Base-by-base conservation (phyloP, 2,329 filamentous ascomycete genomes). In the Cercospora sojina region DNA sequence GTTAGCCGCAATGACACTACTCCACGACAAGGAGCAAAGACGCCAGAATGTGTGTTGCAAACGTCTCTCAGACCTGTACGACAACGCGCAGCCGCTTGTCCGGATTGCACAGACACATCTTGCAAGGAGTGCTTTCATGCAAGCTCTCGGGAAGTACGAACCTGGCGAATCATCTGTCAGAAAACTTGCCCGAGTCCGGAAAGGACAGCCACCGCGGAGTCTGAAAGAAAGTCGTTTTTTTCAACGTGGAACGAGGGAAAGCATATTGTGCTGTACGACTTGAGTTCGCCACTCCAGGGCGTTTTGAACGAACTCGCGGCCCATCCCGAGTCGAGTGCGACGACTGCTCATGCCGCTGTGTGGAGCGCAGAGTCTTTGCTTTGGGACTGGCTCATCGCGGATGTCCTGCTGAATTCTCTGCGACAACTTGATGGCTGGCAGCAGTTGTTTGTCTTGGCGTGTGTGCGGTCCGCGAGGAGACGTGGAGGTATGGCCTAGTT, bases 371-470 rank as follows among this genome's bases (percentile, higher is more conserved):
- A 25, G n/a, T 59, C 56, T 29, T 27, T 43, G 56, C 56, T 59
- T 38, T 43, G 56, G 18, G 56, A 59, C 31, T 31, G 29, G 31
- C 38, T 63, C n/a, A 25, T 57, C 12, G 32, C 49, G 7, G 61
- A 63, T 43, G 32, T 63, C 1, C 27, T 32, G 32, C 12, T 25
- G 10, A 27, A 58, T 58, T 1, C 9, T 4, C 51, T 47, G 27
- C 51, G 23, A 4, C 56, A 59, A 25, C 35, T 63, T 10, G 35
- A 47, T 23, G 49, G n/a, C 20, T 56, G 49, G 31, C 61, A 63
- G 32, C 49, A 63, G 51, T 23, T 63, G 35, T 63, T 49, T 13
- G 61, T 56, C 12, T 25, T 63, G 31, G 61, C 61, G 16, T 63
- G 51, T 18, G 18, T 58, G 25, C 27, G 38, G 4, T 16, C 53